phyloP scores from a whole-genome alignment of 164 flowering plant species.

The Litsea cubeba region DNA sequence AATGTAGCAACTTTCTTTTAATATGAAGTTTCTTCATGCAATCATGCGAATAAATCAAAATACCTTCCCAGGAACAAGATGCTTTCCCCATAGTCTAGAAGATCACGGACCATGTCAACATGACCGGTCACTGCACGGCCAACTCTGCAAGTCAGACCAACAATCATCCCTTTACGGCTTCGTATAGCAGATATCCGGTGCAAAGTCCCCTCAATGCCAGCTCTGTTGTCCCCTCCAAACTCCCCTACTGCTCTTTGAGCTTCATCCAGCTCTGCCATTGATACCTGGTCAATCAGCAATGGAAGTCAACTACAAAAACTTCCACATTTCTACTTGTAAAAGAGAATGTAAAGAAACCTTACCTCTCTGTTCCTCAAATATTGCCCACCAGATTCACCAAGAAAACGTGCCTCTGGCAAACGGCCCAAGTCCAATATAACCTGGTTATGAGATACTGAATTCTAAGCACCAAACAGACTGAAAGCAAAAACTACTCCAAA shows the following conservation, averaged over 20 bases:
- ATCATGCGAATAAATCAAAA: neutral
- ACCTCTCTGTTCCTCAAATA: constrained; percentile 56
- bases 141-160: constrained; percentile 74
- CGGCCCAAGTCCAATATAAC: constrained; percentile 70
- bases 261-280: constrained; percentile 53
- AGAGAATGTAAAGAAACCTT: neutral
- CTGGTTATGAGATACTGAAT: constrained; percentile 16
- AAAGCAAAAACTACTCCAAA: neutral
- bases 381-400: constrained; percentile 47
- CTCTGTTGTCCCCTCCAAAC: constrained; percentile 69
- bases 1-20: neutral
- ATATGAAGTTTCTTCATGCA: neutral
- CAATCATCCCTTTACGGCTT: constrained; percentile 49
- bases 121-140: constrained; percentile 70
- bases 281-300: constrained; percentile 35
- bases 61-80: constrained; percentile 76
- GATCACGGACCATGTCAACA: constrained; percentile 63
- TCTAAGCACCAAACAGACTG: neutral
- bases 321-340: neutral
- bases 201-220: constrained; percentile 70
- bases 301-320: neutral
- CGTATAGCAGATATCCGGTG: constrained; percentile 74
- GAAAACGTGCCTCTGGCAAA: constrained; percentile 59
- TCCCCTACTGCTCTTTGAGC: constrained; percentile 65
- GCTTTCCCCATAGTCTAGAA: constrained; percentile 60